Base-by-base conservation (phyloP, 78 protist species). In the Guillardia theta region DNA sequence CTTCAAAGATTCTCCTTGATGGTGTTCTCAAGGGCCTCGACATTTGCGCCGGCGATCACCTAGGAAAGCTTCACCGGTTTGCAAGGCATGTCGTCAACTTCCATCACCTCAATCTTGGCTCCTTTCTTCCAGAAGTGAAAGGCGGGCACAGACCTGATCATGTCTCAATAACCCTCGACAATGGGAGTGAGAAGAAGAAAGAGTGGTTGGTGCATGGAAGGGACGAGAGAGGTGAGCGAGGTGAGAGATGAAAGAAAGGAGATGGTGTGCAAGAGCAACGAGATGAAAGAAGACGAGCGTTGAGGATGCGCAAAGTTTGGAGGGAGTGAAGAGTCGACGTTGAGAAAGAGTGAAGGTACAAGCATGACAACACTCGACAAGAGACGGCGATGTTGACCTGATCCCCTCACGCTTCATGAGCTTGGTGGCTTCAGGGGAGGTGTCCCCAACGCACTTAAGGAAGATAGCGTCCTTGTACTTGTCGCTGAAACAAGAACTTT, bases 401-500 rank as follows among this genome's bases (percentile, higher is more conserved):
- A 92, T 70, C n/a, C 94, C 94, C 88, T 92, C 87, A 10, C 44
- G 30, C 47, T 48, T 47, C 94, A 92, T 92, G 48, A 92, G 94
- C 88, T 92, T 62, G 54, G 70, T 70, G 10, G 94, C 94, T 21
- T 62, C 94, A 4, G 94, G 64, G 5, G 93, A 53, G 3, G 64
- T 10, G 76, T 88, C 36, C 6, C 77, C 64, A 5, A 30, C 36
- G 76, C 93, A 77, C 64, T 64, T 92, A 24, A 62, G 43, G 88
- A 92, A 92, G 24, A 37, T 8, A 21, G 48, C 94, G 15, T 27
- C 22, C 19, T 4, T 41, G 94, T 64, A 92, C 64, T 24, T 43
- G 44, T 92, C 88, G 64, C 88, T 64, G 50, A 3, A 30, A 58
- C 15, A 15, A 30, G 70, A 58, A 8, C 39, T 6, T 58, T 9